Evolutionary conservation across 176 grass and related monocot genomes (phyloP), one percentile per base, ranked within the genome.

Genomic region (Oryza meridionalis): DNA sequence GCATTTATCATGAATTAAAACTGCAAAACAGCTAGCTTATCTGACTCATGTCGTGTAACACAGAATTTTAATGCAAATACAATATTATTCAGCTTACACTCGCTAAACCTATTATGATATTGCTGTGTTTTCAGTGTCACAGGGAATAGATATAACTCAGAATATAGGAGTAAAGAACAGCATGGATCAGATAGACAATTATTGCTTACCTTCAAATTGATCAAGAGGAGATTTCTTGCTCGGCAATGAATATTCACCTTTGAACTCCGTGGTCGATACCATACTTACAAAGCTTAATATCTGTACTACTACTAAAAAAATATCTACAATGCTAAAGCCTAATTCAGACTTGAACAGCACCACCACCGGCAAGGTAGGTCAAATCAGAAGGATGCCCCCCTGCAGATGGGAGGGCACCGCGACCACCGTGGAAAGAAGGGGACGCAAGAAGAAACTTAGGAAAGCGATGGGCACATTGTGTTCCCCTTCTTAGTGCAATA

Each of bases 361-460:
- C 93, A 62, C 93, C 93, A 1, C 93, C 93, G 10, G 93, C 93
- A 71, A 95, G 88, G 79, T 90, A 88, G 44, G 93, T 95, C 43
- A 95, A 78, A 87, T 95, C 93, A 5, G 93, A 92, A 87, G 93
- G 93, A 92, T 95, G 93, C 86, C 93, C 93, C 77, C 93, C 93
- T 70, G 93, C 93, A 78, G 93, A 95, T 29, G 93, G 93, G 86
- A 95, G 93, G 88, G 93, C 93, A 88, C 93, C 93, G 12, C 90
- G 88, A 11, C 90, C 93, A 64, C 93, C 90, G 88, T 95, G 93
- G 78, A 95, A 95, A 84, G 93, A 88, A 84, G 93, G 93, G 81
- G 93, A 93, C 17, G 93, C 79, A 79, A 95, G 93, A 21, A 95
- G 70, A 78, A 92, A 95, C 82, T 95, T 95, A 90, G 90, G 88